A percentile compares a stretch with the other conserved stretches of the same genome.
Evolutionary conservation across 1,284 basidiomycete genomes (phyloP).

Genomic region (Cutaneotrichosporon sp.): DNA sequence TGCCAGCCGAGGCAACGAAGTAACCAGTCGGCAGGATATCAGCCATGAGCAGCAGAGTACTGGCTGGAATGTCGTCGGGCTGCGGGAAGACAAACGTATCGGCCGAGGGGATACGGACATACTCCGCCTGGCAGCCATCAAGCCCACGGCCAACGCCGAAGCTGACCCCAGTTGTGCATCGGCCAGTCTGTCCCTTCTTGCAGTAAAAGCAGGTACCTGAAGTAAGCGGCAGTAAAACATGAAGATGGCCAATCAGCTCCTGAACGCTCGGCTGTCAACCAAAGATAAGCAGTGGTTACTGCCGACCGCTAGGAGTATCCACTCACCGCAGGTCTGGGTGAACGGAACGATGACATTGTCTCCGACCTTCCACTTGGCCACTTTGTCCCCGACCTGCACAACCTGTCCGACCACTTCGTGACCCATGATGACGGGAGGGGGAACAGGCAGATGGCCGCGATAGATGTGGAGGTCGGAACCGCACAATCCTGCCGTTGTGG

Average conservation of each 20-base stretch:
- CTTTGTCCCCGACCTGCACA: slow-evolving; percentile 64
- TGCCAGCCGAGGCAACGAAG: slow-evolving; percentile 48
- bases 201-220: slow-evolving; percentile 55
- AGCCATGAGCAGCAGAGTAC: slow-evolving; percentile 48
- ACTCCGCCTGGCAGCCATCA: slow-evolving; percentile 82
- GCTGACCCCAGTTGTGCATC: slow-evolving; percentile 56
- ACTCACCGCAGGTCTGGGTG: slow-evolving; percentile 74
- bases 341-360: slow-evolving; percentile 82
- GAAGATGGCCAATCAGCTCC: not conserved
- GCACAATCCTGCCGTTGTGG: slow-evolving; percentile 34
- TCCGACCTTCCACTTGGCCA: slow-evolving; percentile 63
- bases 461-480: slow-evolving; percentile 77
- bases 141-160: slow-evolving; percentile 54
- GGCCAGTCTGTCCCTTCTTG: slow-evolving; percentile 65
- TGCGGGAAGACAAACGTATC: slow-evolving; percentile 48
- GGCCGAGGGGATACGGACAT: slow-evolving; percentile 63
- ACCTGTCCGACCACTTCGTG: slow-evolving; percentile 81
- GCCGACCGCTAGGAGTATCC: not conserved
- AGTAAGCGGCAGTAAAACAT: not conserved
- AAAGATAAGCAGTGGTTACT: not conserved
- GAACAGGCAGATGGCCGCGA: slow-evolving; percentile 54
- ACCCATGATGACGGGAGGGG: slow-evolving; percentile 50
- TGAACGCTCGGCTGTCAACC: not conserved
- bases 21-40: slow-evolving; percentile 52
- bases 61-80: slow-evolving; percentile 38